Evolutionary conservation across 1,284 basidiomycete genomes (phyloP), one percentile per base, ranked within the genome.

Genomic region (Malassezia furfur): DNA sequence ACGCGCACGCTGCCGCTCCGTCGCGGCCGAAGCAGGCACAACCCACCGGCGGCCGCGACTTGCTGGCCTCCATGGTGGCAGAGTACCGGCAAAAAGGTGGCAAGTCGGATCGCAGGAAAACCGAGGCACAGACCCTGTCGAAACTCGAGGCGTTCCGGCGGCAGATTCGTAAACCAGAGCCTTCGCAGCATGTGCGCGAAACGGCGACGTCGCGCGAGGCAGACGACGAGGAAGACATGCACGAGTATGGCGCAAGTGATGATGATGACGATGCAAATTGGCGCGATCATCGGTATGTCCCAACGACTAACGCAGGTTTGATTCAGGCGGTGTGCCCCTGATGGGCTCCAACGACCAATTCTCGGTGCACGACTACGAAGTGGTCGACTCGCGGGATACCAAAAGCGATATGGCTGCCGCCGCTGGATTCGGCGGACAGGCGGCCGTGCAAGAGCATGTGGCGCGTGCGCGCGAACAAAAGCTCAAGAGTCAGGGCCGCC

Each of bases 221-320:
- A 3, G 25, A 28, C 25, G 25, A 28, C 25, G 25, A 28, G 4
- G 53, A 58, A 12, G 51, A 61, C 3, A 61, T 54, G 32, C 52
- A 37, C 17, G 71, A 71, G 46, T 73, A 70, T 46, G 69, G 70
- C 7, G 57, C 63, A 2, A 62, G 59, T 43, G 66, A 66, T 44
- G 67, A 66, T 36, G 66, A 72, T 8, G 54, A 45, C 48, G 38
- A 54, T 45, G 37, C 15, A 2, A 32, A 54, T 28, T 63, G 59
- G 63, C 47, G 60, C 21, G 41, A 48, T 5, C 64, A 66, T 43
- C 37, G 28, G 50, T 59, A 44, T 17, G 52, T 52, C 1, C 19
- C 15, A 12, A 28, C 17, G 10, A 40, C 39, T 45, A 0, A 48
- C 34, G 6, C 36, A 60, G 56, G 0, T 56, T 66, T 14, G 59